Base-by-base conservation (phyloP, 495 filamentous ascomycete species). In the Aspergillus homomorphus region DNA sequence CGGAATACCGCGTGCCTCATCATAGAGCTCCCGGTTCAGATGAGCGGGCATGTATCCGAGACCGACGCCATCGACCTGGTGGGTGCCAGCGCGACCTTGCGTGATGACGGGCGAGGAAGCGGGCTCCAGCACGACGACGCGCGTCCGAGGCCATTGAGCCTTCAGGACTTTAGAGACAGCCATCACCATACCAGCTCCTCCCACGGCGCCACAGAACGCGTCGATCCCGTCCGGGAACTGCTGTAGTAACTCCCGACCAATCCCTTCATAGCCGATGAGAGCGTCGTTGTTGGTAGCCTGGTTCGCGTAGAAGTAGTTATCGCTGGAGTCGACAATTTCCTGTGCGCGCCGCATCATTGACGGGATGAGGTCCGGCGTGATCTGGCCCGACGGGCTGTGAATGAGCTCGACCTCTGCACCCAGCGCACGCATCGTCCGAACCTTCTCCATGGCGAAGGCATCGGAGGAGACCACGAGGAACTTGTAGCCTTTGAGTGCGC, bases 371-470 rank as follows among this genome's bases (percentile, higher is more conserved):
- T 61, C 51, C 0, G 51, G 28, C 16, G 62, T 64, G 45, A 61
- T 48, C 22, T 14, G 33, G 33, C 45, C 18, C 20, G 28, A 56
- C 4, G 38, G 33, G 30, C 58, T 61, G 16, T 55, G 51, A 9
- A 64, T 26, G 16, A 64, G 55, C n/a, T 56, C 55, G 18, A 64
- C 30, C 19, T 46, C 41, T 2, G 62, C 58, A 4, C 62, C 58
- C 10, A 58, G 44, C 4, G 58, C 55, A 42, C 28, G 4, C 62
- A 64, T 64, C 1, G 58, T 61, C 22, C 45, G n/a, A 1, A 61
- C 20, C 38, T 64, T 64, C 43, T 64, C 62, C 16, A 22, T 28
- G 0, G 62, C 58, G 33, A 64, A 64, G 6, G 55, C 54, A 51
- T 64, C 30, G 1, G 62, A 64, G 3, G 58, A 58, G 14, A 61